phyloP scores from a whole-genome alignment of 2,329 filamentous ascomycete genomes.

The Trichoderma lentiforme region DNA sequence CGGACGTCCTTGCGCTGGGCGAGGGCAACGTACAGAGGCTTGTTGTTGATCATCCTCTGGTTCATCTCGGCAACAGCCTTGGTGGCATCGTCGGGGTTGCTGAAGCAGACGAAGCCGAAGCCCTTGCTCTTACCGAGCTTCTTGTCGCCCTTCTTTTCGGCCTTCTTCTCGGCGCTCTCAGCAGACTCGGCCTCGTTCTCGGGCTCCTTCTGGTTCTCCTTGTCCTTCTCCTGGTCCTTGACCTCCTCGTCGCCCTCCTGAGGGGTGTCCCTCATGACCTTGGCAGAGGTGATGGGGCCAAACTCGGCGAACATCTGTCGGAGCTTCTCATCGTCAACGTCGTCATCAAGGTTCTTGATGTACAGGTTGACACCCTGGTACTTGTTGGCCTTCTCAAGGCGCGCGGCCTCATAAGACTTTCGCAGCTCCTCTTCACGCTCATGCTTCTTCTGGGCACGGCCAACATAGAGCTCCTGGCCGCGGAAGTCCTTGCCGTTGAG shows the following conservation, averaged over 20 bases:
- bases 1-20: conserved; percentile 99
- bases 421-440: conserved; percentile 99
- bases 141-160: conserved; percentile 56
- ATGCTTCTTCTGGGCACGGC: conserved; percentile 99
- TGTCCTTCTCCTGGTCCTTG: conserved; percentile 49
- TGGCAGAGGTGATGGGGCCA: conserved; percentile 94
- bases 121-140: conserved; percentile 98
- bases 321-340: conserved; percentile 96
- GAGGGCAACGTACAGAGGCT: conserved; percentile 95
- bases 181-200: conserved; percentile 45
- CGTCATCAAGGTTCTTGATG: conserved; percentile 98
- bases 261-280: conserved; percentile 91
- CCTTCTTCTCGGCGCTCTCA: conserved; percentile 52
- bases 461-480: conserved; percentile 94
- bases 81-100: conserved; percentile 97
- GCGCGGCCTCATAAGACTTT: conserved; percentile 97
- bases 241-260: conserved; percentile 55
- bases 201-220: conserved; percentile 48
- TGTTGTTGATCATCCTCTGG: conserved; percentile 96
- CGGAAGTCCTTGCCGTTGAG: conserved; percentile 91
- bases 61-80: conserved; percentile 99
- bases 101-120: conserved; percentile 99
- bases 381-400: conserved; percentile 97
- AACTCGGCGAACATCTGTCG: conserved; percentile 88
- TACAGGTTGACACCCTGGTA: conserved; percentile 99